A percentile compares a stretch with the other conserved stretches of the same genome.
phyloP scores from a whole-genome alignment of 257 asterid species.

The Galeopsis tetrahit region DNA sequence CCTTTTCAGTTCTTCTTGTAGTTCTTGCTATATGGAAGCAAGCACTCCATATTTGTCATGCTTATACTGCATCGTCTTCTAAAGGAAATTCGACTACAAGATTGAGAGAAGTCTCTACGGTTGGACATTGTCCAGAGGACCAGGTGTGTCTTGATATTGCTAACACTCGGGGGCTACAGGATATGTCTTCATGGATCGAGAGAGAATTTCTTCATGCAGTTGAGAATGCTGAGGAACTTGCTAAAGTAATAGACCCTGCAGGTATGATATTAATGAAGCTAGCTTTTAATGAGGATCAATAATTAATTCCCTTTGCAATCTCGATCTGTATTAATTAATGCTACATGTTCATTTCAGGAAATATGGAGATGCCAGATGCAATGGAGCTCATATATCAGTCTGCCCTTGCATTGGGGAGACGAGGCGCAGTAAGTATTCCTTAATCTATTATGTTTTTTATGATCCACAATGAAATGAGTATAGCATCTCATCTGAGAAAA shows the following conservation, averaged over 20 bases:
- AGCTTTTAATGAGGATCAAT: not conserved
- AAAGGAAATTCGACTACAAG: constrained; percentile 62
- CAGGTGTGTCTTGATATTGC: constrained; percentile 47
- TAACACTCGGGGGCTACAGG: constrained; percentile 42
- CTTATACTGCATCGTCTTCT: constrained; percentile 75
- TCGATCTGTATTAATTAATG: not conserved
- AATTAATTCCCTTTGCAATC: constrained; percentile 23
- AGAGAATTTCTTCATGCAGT: constrained; percentile 80
- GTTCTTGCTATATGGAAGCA: constrained; percentile 98
- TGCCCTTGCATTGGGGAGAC: constrained; percentile 81
- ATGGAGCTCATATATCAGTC: constrained; percentile 87
- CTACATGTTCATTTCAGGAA: constrained; percentile 53
- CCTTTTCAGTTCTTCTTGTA: constrained; percentile 86
- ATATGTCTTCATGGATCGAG: constrained; percentile 61
- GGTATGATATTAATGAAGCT: constrained; percentile 52
- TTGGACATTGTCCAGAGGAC: constrained; percentile 38
- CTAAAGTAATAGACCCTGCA: constrained; percentile 58
- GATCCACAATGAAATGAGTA: too few relatives aligned
- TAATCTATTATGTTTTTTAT: constrained; percentile 15
- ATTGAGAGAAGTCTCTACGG: constrained; percentile 48
- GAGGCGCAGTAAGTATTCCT: constrained; percentile 76
- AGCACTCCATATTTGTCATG: constrained; percentile 82
- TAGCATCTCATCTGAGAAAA: too few relatives aligned
- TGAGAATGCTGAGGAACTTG: constrained; percentile 80
- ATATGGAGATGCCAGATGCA: constrained; percentile 92